Conservation (phyloP, 345 rosid genomes). For the Rhodamnia rubescens region DNA sequence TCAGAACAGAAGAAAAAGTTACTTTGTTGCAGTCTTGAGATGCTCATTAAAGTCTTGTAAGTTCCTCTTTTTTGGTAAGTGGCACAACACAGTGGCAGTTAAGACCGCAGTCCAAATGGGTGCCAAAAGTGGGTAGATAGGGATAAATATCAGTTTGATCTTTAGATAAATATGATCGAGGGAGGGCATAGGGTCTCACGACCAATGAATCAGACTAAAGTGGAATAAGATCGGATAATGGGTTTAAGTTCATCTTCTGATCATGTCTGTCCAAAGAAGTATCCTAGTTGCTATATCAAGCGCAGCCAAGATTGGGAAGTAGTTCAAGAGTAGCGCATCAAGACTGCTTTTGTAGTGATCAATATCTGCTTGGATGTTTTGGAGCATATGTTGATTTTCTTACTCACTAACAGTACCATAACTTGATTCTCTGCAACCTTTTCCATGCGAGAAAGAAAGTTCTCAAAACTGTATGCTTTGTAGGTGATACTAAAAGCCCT, state of each 20-base stretch:
- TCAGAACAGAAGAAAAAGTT: not conserved
- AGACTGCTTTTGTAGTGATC: not conserved
- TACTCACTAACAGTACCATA: not conserved
- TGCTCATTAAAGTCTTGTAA: not conserved
- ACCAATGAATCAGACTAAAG: not conserved
- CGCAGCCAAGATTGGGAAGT: not conserved
- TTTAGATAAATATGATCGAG: not conserved
- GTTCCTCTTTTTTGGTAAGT: not conserved
- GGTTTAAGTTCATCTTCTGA: not conserved
- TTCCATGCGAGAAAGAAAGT: not conserved
- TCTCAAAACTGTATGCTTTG: not conserved
- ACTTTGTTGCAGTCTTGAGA: not conserved
- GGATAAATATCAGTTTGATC: not conserved
- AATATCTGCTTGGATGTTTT: not conserved
- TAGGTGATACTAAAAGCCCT: slow-evolving; percentile 6
- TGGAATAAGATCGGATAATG: not conserved
- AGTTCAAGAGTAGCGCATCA: not conserved
- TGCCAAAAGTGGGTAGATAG: not conserved
- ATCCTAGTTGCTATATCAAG: not conserved
- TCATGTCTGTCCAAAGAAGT: not conserved
- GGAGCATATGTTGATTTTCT: not conserved
- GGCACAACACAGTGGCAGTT: not conserved
- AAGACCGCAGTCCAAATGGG: not conserved
- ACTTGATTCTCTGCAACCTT: not conserved
- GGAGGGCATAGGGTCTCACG: not conserved